Percentiles rank a stretch among this genome's conserved stretches.
Conservation (phyloP, 305 asterid species). For the Fraxinus platypoda region DNA sequence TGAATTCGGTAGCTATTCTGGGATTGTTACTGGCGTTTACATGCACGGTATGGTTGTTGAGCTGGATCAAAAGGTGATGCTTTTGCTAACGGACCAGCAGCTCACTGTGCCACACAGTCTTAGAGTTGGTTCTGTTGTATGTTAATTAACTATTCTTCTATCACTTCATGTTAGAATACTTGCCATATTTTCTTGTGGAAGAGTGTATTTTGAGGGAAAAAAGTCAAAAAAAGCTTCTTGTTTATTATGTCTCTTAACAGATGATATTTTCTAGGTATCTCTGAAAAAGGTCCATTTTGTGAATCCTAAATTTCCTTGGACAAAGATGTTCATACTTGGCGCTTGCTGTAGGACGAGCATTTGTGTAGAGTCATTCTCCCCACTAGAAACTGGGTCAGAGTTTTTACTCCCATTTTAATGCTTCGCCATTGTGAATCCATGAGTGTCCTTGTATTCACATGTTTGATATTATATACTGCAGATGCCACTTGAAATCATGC, state of each 20-base stretch:
- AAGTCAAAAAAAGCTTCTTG: background rate
- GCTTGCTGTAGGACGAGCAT: conserved; percentile 73
- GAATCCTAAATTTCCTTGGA: conserved; percentile 74
- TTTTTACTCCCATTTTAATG: conserved; percentile 21
- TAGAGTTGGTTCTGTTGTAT: conserved; percentile 87
- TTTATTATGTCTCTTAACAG: conserved; percentile 23
- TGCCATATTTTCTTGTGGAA: conserved; percentile 14
- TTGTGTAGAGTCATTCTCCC: conserved; percentile 76
- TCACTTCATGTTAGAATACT: conserved; percentile 20
- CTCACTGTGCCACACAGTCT: conserved; percentile 68
- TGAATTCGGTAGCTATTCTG: conserved; percentile 62
- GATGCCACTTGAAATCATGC: conserved; percentile 53
- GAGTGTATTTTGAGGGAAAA: background rate
- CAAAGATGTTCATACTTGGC: conserved; percentile 72
- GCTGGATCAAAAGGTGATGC: conserved; percentile 68
- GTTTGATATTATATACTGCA: conserved; percentile 32
- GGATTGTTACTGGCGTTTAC: conserved; percentile 67
- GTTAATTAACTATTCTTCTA: conserved; percentile 26
- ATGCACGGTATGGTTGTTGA: conserved; percentile 83
- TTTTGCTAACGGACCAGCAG: conserved; percentile 65
- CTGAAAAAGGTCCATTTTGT: conserved; percentile 75
- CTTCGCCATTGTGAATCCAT: conserved; percentile 1
- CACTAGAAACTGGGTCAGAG: conserved; percentile 65
- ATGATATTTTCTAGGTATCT: conserved; percentile 51
- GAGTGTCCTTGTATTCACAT: conserved; percentile 19